These are phyloP conservation scores for Penicillium manginii DNA, from an alignment of 495 filamentous ascomycete species.

Conservation along the genomic window DNA sequence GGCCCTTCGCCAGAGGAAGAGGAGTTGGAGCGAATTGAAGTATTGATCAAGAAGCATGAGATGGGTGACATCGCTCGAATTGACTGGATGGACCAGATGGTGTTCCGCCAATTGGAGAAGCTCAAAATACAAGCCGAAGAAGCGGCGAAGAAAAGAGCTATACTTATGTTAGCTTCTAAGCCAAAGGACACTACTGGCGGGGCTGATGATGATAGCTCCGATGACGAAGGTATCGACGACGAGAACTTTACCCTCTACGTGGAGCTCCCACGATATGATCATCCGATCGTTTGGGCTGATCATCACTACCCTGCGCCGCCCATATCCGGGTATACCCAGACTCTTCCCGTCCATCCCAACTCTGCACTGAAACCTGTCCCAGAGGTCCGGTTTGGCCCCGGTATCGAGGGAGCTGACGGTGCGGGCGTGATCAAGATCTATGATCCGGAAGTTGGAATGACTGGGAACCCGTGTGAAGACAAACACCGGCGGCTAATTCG, in stretches of 20 bases:
- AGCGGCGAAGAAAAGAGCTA: conserved; percentile 42
- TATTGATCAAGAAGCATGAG: conserved; percentile 94
- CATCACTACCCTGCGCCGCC: conserved; percentile 87
- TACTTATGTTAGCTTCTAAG: conserved; percentile 33
- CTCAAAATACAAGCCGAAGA: conserved; percentile 61
- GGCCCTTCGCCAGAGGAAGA: conserved; percentile 62
- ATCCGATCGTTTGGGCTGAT: conserved; percentile 93
- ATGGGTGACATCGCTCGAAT: conserved; percentile 92
- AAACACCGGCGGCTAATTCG: conserved; percentile 92
- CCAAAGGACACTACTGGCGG: conserved; percentile 23
- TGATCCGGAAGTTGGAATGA: conserved; percentile 86
- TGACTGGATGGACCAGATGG: conserved; percentile 93
- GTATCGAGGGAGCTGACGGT: conserved; percentile 66
- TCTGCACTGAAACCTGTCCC: conserved; percentile 75
- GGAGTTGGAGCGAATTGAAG: conserved; percentile 82
- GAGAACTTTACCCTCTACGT: conserved; percentile 77
- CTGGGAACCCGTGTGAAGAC: conserved; percentile 92
- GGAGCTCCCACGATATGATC: conserved; percentile 93
- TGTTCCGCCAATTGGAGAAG: conserved; percentile 85
- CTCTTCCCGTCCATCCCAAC: conserved; percentile 64
- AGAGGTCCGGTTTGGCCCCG: conserved; percentile 81
- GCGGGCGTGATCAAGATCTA: conserved; percentile 76
- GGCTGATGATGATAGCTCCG: conserved; percentile 34
- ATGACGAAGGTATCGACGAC: conserved; percentile 51
- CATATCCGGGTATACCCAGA: conserved; percentile 69